Base-by-base conservation (phyloP, 2,329 filamentous ascomycete genomes). In the Neonectria sp. region DNA sequence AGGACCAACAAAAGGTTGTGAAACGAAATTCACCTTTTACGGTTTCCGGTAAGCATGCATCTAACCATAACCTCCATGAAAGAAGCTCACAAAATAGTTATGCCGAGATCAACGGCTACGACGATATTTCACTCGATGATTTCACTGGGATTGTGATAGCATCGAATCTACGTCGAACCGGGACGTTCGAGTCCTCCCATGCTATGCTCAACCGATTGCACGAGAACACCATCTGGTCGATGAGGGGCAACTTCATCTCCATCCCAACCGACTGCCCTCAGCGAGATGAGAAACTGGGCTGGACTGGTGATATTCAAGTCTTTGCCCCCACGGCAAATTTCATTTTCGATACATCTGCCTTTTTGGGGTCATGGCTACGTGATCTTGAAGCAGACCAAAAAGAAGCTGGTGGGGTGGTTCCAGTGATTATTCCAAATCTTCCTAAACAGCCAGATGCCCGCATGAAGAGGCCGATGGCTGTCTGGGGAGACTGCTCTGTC, bases 211-310 rank as follows among this genome's bases (percentile, higher is more conserved):
- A 88, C 68, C 77, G 83, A 59, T 80, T 90, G 2, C 83, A 89
- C 63, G 61, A 82, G 3, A 90, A 90, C 64, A 80, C 85, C 0
- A 69, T 80, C 29, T 89, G 87, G 87, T 82, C 81, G 24, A 87
- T 89, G 84, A 82, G 82, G 27, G 85, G 86, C 3, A 90, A 90
- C 68, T 89, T 90, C 70, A 69, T 89, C 21, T 83, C 81, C 3
- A 75, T 89, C 1, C 87, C 86, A 0, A 89, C 86, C 0, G 88
- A 90, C 70, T 88, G 86, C 68, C 86, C 86, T 0, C 85, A 88
- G 68, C 79, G 85, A 7, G 85, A 88, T 62, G 85, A 88, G 73
- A 79, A 85, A 1, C 70, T 87, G 17, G 82, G 84, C 24, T 86
- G 86, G 86, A 84, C 82, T 3, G 82, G 86, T 33, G 83, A 86